Evolutionary conservation across 139 green algal species (phyloP).

Genomic region (Astrephomene gubernaculifera): DNA sequence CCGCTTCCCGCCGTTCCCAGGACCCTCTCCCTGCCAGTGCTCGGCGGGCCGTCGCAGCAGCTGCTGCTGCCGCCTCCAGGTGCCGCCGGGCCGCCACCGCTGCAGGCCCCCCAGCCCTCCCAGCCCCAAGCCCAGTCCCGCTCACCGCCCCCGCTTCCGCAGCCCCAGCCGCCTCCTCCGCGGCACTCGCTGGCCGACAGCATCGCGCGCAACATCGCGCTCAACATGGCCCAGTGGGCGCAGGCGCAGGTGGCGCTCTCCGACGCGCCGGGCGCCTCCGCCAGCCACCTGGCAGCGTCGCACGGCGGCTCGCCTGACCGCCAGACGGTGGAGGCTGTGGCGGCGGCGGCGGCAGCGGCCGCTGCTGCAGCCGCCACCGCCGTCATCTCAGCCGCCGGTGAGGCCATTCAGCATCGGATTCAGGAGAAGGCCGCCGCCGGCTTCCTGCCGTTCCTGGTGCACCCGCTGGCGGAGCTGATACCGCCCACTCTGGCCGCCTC

Average conservation of each 20-base stretch:
- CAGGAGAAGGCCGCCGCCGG: slow-evolving; percentile 63
- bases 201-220: slow-evolving; percentile 58
- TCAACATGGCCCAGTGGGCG: slow-evolving; percentile 66
- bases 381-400: slow-evolving; percentile 77
- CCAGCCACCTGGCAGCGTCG: background rate
- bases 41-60: no score
- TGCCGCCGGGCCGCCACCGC: background rate
- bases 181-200: slow-evolving; percentile 42
- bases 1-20: no score
- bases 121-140: background rate
- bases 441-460: slow-evolving; percentile 55
- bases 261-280: background rate
- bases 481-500: slow-evolving; percentile 15
- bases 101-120: background rate
- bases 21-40: no score
- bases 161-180: background rate
- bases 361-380: slow-evolving; percentile 75
- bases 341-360: slow-evolving; percentile 70
- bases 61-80: background rate
- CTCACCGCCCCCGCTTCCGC: background rate
- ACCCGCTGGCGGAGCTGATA: slow-evolving; percentile 38
- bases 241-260: slow-evolving; percentile 19
- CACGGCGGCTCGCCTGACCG: slow-evolving; percentile 38
- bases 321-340: slow-evolving; percentile 73
- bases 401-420: slow-evolving; percentile 74